Evolutionary conservation across 768 basidiomycete species (phyloP).

Genomic region (Lactarius tabidus): DNA sequence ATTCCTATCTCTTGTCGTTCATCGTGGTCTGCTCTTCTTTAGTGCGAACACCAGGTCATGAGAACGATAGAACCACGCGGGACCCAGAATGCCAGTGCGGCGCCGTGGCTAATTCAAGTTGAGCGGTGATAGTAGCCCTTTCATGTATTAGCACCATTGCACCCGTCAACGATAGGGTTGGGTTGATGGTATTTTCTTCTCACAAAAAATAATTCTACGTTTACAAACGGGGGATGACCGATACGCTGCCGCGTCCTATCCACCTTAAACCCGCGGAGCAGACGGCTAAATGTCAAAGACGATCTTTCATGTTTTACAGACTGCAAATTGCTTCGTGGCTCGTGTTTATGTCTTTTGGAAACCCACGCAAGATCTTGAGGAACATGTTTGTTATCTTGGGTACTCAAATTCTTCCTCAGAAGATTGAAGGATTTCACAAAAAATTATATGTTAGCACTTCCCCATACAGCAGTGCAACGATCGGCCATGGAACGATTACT

Average conservation of each 20-base stretch:
- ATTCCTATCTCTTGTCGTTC: not conserved
- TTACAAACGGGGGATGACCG: too few species aligned
- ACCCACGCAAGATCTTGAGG: not conserved
- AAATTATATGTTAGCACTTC: not conserved
- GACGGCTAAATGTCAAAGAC: not conserved
- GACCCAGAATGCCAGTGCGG: not conserved
- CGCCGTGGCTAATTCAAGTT: not conserved
- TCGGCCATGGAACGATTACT: not conserved
- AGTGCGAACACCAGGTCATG: not conserved
- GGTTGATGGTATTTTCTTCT: too few species aligned
- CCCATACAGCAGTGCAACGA: not conserved
- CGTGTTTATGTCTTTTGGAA: not conserved
- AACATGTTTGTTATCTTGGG: not conserved
- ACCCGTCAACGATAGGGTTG: not conserved
- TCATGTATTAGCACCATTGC: not conserved
- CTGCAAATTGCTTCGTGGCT: not conserved
- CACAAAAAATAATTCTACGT: too few species aligned
- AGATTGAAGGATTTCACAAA: not conserved
- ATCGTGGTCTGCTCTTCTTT: not conserved
- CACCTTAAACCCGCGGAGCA: not conserved
- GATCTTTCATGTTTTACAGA: not conserved
- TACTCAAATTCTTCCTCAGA: not conserved
- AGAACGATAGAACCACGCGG: not conserved
- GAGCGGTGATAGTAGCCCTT: not conserved
- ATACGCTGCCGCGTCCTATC: not conserved